Evolutionary conservation across 2,329 filamentous ascomycete genomes (phyloP).

Genomic region (Rhynchosporium secalis): DNA sequence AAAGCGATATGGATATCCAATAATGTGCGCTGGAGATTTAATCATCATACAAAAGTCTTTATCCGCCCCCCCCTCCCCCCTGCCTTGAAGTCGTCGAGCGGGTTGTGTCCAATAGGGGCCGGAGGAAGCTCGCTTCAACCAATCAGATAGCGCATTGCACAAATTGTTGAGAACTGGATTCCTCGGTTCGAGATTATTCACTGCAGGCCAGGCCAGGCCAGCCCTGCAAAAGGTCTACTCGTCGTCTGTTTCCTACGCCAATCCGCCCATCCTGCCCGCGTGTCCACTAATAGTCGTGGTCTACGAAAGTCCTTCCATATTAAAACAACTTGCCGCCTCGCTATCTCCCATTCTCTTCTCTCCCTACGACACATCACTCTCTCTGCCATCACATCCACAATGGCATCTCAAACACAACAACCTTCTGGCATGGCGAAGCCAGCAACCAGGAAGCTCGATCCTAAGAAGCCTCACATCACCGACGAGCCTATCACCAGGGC

Average conservation of each 20-base stretch:
- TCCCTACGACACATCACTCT: constrained; percentile 21
- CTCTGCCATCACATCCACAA: constrained; percentile 27
- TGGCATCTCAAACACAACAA: constrained; percentile 31
- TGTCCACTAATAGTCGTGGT: not conserved
- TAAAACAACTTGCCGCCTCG: constrained; percentile 23
- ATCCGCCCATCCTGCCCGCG: not conserved
- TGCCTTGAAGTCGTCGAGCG: not conserved
- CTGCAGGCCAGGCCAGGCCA: not conserved
- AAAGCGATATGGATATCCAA: too few species aligned
- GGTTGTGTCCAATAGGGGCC: constrained; percentile 4
- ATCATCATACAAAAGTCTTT: not conserved
- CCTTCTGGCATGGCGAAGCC: constrained; percentile 35
- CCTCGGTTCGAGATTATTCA: constrained; percentile 2
- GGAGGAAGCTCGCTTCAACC: not conserved
- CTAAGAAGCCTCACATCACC: constrained; percentile 80
- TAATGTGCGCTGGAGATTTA: too few species aligned
- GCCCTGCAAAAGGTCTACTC: not conserved
- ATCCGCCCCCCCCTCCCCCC: not conserved
- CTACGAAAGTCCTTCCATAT: constrained; percentile 17
- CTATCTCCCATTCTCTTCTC: constrained; percentile 13
- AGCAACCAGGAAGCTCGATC: constrained; percentile 48
- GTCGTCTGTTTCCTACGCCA: constrained; percentile 7
- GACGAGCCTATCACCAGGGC: constrained; percentile 75
- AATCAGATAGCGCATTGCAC: not conserved
- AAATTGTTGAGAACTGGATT: not conserved